These are phyloP conservation scores for Bjerkandera adusta DNA, from an alignment of 1,284 basidiomycete species.

Conservation along the genomic window DNA sequence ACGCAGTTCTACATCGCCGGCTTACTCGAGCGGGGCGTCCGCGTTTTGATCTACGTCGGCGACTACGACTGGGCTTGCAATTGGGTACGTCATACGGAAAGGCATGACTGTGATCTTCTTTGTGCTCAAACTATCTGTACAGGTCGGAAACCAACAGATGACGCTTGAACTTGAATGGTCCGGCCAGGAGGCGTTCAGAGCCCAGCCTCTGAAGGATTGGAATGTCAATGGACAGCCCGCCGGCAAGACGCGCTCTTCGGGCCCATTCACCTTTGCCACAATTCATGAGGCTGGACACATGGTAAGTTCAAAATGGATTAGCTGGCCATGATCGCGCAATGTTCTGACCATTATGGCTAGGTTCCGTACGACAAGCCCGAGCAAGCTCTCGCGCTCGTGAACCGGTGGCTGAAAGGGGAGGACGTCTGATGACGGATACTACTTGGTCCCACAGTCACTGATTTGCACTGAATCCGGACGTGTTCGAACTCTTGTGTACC, in stretches of 20 bases:
- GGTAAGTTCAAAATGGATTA: conserved; percentile 34
- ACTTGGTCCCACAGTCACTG: too few species aligned
- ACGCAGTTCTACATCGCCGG: conserved; percentile 59
- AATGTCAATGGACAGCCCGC: conserved; percentile 44
- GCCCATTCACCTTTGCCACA: conserved; percentile 62
- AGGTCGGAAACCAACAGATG: conserved; percentile 61
- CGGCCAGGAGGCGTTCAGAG: conserved; percentile 47
- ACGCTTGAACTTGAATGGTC: conserved; percentile 61
- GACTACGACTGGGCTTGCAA: conserved; percentile 76
- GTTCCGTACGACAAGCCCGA: conserved; percentile 63
- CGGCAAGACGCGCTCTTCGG: conserved; percentile 56
- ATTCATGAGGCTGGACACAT: conserved; percentile 63
- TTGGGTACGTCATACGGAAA: conserved; percentile 46
- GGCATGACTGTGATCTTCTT: neutral
- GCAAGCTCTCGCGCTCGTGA: conserved; percentile 49
- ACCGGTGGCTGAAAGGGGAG: conserved; percentile 47
- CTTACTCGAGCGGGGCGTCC: conserved; percentile 73
- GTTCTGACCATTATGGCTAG: conserved; percentile 27
- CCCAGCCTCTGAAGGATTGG: conserved; percentile 55
- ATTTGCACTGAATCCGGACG: too few species aligned
- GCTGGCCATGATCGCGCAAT: neutral
- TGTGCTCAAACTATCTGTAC: neutral
- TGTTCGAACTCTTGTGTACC: too few species aligned
- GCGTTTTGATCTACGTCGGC: conserved; percentile 75
- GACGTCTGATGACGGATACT: too few species aligned